Conservation (phyloP, 164 flowering plant genomes). For the Sextonia rubra region DNA sequence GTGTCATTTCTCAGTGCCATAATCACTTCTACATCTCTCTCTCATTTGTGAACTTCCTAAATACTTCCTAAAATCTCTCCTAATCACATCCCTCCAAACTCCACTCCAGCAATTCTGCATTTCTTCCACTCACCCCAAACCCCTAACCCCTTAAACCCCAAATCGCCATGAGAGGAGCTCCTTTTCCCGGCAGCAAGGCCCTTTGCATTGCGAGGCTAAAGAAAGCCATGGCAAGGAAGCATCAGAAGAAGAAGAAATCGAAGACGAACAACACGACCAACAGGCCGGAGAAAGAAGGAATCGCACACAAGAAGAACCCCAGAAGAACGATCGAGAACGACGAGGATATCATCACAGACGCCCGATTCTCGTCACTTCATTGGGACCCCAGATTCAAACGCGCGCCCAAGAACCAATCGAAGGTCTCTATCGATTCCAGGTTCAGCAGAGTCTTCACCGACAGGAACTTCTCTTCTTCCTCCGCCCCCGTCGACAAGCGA, state of each 20-base stretch:
- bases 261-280: slow-evolving; percentile 5
- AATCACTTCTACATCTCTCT: no score
- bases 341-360: slow-evolving; percentile 24
- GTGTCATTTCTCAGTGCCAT: no score
- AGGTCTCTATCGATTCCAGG: slow-evolving; percentile 67
- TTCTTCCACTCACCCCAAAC: no score
- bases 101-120: no score
- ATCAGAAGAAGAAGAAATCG: neutral
- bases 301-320: neutral
- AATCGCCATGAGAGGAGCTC: no score
- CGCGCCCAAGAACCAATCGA: slow-evolving; percentile 43
- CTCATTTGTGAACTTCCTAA: no score
- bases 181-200: no score
- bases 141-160: no score
- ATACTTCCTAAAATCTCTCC: no score
- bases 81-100: no score
- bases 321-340: neutral
- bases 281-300: neutral
- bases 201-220: no score
- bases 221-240: neutral
- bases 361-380: slow-evolving; percentile 62
- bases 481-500: slow-evolving; percentile 68
- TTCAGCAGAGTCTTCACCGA: slow-evolving; percentile 58
- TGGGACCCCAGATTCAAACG: slow-evolving; percentile 78
- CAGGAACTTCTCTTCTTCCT: slow-evolving; percentile 45